Base-by-base conservation (phyloP, 129 eudicot genomes). In the Flaveria linearis region DNA sequence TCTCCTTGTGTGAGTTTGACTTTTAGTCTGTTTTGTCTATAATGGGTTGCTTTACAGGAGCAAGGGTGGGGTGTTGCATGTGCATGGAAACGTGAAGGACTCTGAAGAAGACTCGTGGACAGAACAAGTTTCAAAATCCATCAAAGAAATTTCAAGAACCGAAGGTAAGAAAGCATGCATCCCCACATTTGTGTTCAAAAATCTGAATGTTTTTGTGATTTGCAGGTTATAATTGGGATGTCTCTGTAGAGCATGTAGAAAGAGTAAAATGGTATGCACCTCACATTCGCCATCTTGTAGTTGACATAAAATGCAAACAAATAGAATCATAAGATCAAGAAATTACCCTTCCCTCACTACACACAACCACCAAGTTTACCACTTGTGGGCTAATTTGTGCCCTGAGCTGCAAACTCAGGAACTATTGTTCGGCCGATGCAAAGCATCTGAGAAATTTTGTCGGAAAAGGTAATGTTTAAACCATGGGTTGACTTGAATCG, bases 211-310 rank as follows among this genome's bases (percentile, higher is more conserved):
- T 10, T 66, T 43, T 30, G 43, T 72, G 57, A 17, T 74, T 71
- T 83, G 77, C 83, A 93, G 97, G 99, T 83, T 73, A 79, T 25
- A 26, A 20, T 45, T 94, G 99, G 99, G 89, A 86, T 36, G 90
- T 94, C 28, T 78, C 76, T 0, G 80, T 94, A 49, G 89, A 85
- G 57, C 97, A 94, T 50, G 78, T 91, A 55, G 99, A 94, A 80
- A 80, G 96, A 74, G 97, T 91, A 71, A 94, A 91, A 80, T 94
- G 97, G 99, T 94, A 89, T 76, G 99, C 99, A 8, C 99, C 99
- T 57, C 99, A 89, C 69, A 86, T 94, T 68, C 92, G 97, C 77
- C 99, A 94, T 84, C 87, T 94, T n/a, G 99, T 94, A 64, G 91
- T 83, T 17, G 99, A 94, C 82, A 80, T 94, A 68, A 85, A 73